These are phyloP conservation scores for Naematelia encephala DNA, from an alignment of 768 basidiomycete species.

Conservation along the genomic window DNA sequence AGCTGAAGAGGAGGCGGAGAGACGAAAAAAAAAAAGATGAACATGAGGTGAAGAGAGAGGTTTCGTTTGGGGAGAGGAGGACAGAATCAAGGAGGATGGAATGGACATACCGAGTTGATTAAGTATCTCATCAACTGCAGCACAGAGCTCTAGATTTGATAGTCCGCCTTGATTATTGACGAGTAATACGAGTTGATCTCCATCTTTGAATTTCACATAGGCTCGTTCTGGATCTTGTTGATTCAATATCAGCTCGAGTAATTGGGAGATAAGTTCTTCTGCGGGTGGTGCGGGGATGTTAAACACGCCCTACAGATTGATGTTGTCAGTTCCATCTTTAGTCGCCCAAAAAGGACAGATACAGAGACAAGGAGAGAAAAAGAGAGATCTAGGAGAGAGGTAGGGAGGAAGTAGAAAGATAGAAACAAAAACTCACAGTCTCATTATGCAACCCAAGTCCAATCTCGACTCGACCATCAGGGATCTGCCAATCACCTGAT, in stretches of 20 bases:
- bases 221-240: slow-evolving; percentile 66
- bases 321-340: not conserved
- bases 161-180: slow-evolving; percentile 86
- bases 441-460: slow-evolving; percentile 88
- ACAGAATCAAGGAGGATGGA: not conserved
- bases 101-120: slow-evolving; percentile 54
- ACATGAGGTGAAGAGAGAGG: not conserved
- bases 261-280: slow-evolving; percentile 64
- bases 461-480: slow-evolving; percentile 70
- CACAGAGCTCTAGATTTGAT: slow-evolving; percentile 75
- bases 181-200: slow-evolving; percentile 59
- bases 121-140: slow-evolving; percentile 61
- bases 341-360: not conserved
- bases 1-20: not conserved
- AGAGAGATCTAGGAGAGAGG: not conserved
- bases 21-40: not conserved
- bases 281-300: slow-evolving; percentile 60
- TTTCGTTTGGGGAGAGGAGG: not conserved
- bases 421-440: slow-evolving; percentile 58
- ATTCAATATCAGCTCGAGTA: slow-evolving; percentile 71
- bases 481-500: slow-evolving; percentile 62
- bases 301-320: slow-evolving; percentile 40
- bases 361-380: not conserved
- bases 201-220: slow-evolving; percentile 43
- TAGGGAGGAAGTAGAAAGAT: slow-evolving; percentile 43